Base-by-base conservation (phyloP, 2,329 filamentous ascomycete species). In the Aspergillus nomiae region DNA sequence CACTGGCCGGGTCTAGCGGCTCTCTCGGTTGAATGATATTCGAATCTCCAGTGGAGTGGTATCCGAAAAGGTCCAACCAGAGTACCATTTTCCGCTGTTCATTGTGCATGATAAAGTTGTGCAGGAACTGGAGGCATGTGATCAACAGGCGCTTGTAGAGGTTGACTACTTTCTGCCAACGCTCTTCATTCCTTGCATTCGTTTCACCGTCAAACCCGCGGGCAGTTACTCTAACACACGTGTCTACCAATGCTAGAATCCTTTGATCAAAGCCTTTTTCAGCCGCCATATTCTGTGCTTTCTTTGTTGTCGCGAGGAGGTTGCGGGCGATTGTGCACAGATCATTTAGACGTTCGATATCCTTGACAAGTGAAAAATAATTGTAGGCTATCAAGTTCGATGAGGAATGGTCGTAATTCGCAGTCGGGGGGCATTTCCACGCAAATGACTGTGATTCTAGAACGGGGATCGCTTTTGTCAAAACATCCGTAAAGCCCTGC, bases 71-170 rank as follows among this genome's bases (percentile, higher is more conserved):
- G 72, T 87, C 85, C 43, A 89, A 76, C 87, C 87, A 90, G 2
- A 90, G 80, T 69, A 88, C 86, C 68, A 89, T 80, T 70, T 90
- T 89, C 45, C 86, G 80, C 63, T 87, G 83, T 74, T 90, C 87
- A 67, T 90, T 90, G 64, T 87, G 84, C 71, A 87, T 87, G 54
- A 88, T 86, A 56, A 89, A 83, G 66, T 89, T 89, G 76, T 89
- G 88, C 60, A 89, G 76, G 67, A 88, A 89, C 71, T 89, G 87
- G n/a, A 90, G 79, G 65, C 85, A 86, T 3, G 86, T 88, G 60
- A 89, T 89, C 69, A 89, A 79, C 21, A 89, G 78, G 69, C 87
- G 86, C 76, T 90, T 89, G 76, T 88, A 89, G 4, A 86, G 83
- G 70, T 87, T 88, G 65, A 89, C 86, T 60, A 89, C 85, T 74